Conservation (phyloP, 495 filamentous ascomycete genomes). For the Tuber aestivum region DNA sequence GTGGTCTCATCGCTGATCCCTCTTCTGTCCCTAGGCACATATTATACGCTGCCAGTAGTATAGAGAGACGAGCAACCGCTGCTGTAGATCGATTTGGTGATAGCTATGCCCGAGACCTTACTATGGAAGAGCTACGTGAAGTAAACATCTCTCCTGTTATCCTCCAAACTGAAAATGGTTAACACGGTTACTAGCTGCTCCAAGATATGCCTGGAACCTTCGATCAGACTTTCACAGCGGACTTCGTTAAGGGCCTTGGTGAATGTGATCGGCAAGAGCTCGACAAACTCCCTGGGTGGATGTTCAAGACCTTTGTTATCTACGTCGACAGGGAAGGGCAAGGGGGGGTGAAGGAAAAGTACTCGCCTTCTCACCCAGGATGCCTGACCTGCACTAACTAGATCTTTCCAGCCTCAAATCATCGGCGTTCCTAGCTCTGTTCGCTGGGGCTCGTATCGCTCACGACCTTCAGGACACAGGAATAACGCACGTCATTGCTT, state of each 20-base stretch:
- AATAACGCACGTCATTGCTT: slow-evolving; percentile 63
- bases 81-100: slow-evolving; percentile 69
- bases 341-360: neutral
- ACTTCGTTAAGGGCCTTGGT: slow-evolving; percentile 45
- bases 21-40: slow-evolving; percentile 23
- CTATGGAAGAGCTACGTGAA: slow-evolving; percentile 56
- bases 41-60: slow-evolving; percentile 41
- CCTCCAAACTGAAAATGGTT: slow-evolving; percentile 31
- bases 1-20: neutral
- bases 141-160: slow-evolving; percentile 9
- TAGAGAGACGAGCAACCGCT: slow-evolving; percentile 47
- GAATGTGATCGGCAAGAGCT: slow-evolving; percentile 51
- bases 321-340: slow-evolving; percentile 48
- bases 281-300: slow-evolving; percentile 53
- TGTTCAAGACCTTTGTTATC: slow-evolving; percentile 61
- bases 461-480: slow-evolving; percentile 48
- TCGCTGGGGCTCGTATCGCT: slow-evolving; percentile 57
- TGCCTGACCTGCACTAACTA: neutral
- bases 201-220: slow-evolving; percentile 43
- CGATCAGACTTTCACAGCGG: neutral
- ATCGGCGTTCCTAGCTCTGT: slow-evolving; percentile 52
- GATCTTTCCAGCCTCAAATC: slow-evolving; percentile 7
- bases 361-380: neutral
- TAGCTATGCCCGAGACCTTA: slow-evolving; percentile 71
- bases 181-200: slow-evolving; percentile 52